phyloP scores from a whole-genome alignment of 768 basidiomycete genomes.

The Agaricus blazei region DNA sequence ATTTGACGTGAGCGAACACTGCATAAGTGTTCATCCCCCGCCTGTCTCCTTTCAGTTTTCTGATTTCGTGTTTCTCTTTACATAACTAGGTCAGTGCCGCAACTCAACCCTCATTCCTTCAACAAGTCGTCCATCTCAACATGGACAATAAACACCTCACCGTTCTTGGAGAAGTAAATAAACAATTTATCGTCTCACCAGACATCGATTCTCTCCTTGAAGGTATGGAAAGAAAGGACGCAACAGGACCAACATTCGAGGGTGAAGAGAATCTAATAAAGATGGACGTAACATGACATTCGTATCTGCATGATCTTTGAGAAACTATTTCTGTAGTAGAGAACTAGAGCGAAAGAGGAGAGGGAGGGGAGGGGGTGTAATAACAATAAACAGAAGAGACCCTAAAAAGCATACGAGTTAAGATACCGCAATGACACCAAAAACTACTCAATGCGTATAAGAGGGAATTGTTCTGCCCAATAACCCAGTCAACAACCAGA shows the following conservation, averaged over 20 bases:
- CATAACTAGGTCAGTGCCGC: constrained; percentile 64
- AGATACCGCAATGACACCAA: not conserved
- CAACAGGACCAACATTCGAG: constrained; percentile 23
- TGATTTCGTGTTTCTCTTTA: not conserved
- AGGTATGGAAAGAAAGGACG: constrained; percentile 56
- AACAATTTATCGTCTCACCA: constrained; percentile 80
- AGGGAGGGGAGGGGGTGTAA: not conserved
- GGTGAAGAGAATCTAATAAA: constrained; percentile 45
- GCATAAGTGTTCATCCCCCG: no score
- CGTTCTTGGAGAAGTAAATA: constrained; percentile 83
- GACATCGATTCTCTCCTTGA: constrained; percentile 71
- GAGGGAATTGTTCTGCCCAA: not conserved
- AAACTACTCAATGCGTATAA: not conserved
- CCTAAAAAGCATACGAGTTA: no score
- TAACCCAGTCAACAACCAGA: not conserved
- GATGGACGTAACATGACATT: constrained; percentile 36
- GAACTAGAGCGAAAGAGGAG: not conserved
- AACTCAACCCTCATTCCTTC: constrained; percentile 82
- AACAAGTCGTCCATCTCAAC: constrained; percentile 80
- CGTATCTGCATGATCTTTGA: not conserved
- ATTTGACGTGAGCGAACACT: constrained; percentile 56
- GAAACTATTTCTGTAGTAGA: no score
- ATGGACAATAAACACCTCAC: constrained; percentile 48
- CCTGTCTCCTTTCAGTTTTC: not conserved
- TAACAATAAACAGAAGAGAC: no score